phyloP scores from a whole-genome alignment of 139 green algal species.

The Eudorina sp. region DNA sequence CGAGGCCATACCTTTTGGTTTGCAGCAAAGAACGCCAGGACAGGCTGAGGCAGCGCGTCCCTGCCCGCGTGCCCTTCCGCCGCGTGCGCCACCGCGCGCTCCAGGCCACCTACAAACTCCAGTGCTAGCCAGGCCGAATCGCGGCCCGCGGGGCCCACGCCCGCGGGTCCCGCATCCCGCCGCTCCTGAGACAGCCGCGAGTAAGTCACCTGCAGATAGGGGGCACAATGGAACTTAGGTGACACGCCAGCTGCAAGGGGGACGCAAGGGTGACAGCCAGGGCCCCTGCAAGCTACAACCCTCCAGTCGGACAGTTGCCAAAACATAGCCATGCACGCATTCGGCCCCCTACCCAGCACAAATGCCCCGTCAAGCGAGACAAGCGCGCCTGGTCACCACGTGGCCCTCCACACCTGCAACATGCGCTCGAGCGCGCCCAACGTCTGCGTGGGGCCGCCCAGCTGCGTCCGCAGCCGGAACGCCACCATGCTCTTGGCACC shows the following conservation, averaged over 20 bases:
- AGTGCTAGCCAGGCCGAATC: slow-evolving; percentile 49
- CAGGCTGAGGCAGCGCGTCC: slow-evolving; percentile 17
- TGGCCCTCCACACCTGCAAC: slow-evolving; percentile 60
- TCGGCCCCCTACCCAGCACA: too few species aligned
- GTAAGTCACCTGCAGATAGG: slow-evolving; percentile 39
- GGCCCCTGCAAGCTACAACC: too few species aligned
- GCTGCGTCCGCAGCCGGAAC: slow-evolving; percentile 74
- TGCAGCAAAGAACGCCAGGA: slow-evolving; percentile 66
- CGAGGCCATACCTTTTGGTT: slow-evolving; percentile 77
- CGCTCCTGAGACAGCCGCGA: slow-evolving; percentile 28
- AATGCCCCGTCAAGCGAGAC: too few species aligned
- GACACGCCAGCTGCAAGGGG: too few species aligned
- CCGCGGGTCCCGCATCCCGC: not conserved
- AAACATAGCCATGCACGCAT: too few species aligned
- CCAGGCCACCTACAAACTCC: slow-evolving; percentile 63
- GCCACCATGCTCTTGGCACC: slow-evolving; percentile 64
- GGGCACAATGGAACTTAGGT: too few species aligned
- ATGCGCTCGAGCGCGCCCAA: slow-evolving; percentile 78
- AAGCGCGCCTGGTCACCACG: too few species aligned
- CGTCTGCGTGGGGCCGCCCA: slow-evolving; percentile 79
- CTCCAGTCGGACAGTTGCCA: too few species aligned
- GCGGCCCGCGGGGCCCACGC: not conserved
- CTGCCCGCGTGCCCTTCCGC: slow-evolving; percentile 43
- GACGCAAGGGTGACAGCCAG: too few species aligned
- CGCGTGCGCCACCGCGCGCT: slow-evolving; percentile 55